Evolutionary conservation across 1,284 basidiomycete species (phyloP).

Genomic region (Ganoderma meredithae): DNA sequence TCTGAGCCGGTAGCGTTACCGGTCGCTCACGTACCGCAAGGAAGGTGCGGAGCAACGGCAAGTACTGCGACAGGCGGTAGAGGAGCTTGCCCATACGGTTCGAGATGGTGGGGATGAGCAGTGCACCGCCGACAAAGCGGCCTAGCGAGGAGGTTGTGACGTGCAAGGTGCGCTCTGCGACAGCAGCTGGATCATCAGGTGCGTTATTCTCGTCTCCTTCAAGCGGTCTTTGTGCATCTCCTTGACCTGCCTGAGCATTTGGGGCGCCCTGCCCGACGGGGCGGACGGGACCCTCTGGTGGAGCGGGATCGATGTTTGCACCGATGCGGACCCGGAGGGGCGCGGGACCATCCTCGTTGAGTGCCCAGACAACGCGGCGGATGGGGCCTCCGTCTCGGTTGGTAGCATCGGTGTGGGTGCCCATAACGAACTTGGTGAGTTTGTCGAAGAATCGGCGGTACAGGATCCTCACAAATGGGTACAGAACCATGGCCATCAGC

Average conservation of each 20-base stretch:
- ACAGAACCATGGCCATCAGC: constrained; percentile 58
- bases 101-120: constrained; percentile 70
- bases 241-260: constrained; percentile 11
- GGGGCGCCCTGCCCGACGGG: constrained; percentile 12
- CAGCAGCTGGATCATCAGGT: constrained; percentile 45
- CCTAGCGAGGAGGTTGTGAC: constrained; percentile 66
- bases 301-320: constrained; percentile 28
- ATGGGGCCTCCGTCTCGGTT: constrained; percentile 30
- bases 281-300: not conserved
- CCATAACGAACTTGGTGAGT: constrained; percentile 58
- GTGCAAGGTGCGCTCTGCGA: constrained; percentile 63
- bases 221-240: constrained; percentile 17
- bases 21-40: constrained; percentile 58
- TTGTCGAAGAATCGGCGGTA: constrained; percentile 54
- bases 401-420: constrained; percentile 37
- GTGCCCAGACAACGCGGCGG: constrained; percentile 42
- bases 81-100: constrained; percentile 68
- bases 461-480: constrained; percentile 55
- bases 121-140: constrained; percentile 67
- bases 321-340: constrained; percentile 54
- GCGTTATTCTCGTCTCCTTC: constrained; percentile 35
- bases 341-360: constrained; percentile 54
- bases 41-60: constrained; percentile 55
- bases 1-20: constrained; percentile 12
- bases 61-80: constrained; percentile 57